Evolutionary conservation across 371 early-diverging fungal genomes (phyloP), one percentile per base, ranked within the genome.

Genomic region (Gilbertella persicaria): DNA sequence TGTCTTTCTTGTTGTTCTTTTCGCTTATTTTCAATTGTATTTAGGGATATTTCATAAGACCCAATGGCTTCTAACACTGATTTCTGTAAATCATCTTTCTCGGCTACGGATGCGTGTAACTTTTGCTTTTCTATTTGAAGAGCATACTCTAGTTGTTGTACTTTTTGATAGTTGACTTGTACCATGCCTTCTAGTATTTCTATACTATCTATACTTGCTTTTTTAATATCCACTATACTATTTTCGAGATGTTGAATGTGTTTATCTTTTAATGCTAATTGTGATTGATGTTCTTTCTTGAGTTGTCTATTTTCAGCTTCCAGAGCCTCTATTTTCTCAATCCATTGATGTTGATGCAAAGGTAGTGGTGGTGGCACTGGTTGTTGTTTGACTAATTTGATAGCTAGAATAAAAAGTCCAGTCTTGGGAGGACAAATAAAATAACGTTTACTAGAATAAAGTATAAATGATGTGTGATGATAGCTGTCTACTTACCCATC

Each of bases 401-500:
- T 37, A 3, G 51, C 42, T 17, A 50, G 38, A 4, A 59, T 42
- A 39, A 65, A 65, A n/a, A 65, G 47, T 12, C 66, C 66, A 12
- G 66, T 60, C 21, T 65, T 60, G 12, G 56, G 54, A 20, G 66
- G 60, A 50, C 66, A 65, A 29, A 37, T 10, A 50, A 65, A 65
- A 33, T 65, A 65, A 25, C 65, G 65, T 24, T 53, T 44, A 10
- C 65, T 65, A 45, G 16, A 47, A 12, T 3, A 41, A 10, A 24
- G 6, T 9, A 41, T n/a, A n/a, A n/a, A n/a, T n/a, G n/a, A n/a
- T n/a, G n/a, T n/a, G n/a, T n/a, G n/a, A n/a, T n/a, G n/a, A 16
- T 44, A 30, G 12, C 16, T 43, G 35, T 20, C 24, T 26, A 38
- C 16, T 59, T 73, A 76, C 75, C 88, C 91, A 19, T 70, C 66